phyloP scores from a whole-genome alignment of 2,329 filamentous ascomycete genomes.

The Pestalotiopsis sp. region DNA sequence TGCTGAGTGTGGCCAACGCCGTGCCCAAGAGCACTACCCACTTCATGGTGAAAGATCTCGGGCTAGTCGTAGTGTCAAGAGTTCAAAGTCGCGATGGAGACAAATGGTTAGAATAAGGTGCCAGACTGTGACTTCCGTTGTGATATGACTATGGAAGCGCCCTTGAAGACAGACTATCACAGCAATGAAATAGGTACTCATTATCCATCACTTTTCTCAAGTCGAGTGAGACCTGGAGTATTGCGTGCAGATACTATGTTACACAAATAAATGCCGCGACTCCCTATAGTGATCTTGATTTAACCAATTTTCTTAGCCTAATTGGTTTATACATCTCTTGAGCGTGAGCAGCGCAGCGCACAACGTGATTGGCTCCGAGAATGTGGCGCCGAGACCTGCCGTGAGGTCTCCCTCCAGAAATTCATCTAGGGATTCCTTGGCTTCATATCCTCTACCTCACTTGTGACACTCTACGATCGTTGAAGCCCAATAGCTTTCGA shows the following conservation, averaged over 20 bases:
- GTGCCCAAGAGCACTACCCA: neutral
- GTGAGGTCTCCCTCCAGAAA: neutral
- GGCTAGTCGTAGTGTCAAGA: neutral
- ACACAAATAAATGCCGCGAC: neutral
- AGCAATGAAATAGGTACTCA: neutral
- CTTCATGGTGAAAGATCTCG: neutral
- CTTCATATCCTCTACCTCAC: neutral
- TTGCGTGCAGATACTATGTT: neutral
- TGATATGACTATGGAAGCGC: neutral
- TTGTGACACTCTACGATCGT: neutral
- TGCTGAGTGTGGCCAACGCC: neutral
- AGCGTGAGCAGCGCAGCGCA: neutral
- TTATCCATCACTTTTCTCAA: neutral
- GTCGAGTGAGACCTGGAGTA: neutral
- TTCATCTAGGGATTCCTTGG: neutral
- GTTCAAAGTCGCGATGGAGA: too few relatives aligned
- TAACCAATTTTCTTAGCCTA: neutral
- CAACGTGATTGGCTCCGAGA: neutral
- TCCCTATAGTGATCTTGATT: neutral
- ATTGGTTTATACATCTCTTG: neutral
- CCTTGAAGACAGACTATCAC: neutral
- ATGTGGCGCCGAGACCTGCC: neutral
- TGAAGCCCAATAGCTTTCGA: neutral
- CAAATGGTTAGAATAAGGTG: neutral
- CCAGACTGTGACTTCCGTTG: neutral